phyloP scores from a whole-genome alignment of 2,329 filamentous ascomycete species.

The Colletotrichum sp. region DNA sequence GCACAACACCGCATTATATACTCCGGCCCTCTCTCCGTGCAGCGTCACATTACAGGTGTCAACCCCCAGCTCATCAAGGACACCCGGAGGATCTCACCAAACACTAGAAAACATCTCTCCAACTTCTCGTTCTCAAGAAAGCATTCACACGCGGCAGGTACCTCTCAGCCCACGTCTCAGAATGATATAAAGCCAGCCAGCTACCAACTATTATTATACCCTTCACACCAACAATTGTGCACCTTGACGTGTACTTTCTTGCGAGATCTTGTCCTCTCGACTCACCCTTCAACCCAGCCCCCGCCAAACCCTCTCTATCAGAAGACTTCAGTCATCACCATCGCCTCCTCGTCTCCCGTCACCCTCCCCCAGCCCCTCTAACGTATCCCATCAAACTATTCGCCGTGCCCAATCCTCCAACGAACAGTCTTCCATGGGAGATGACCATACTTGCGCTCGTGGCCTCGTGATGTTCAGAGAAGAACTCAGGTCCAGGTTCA shows the following conservation, averaged over 20 bases:
- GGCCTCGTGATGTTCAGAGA: too few relatives aligned
- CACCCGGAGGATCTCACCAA: neutral
- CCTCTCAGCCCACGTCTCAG: rapidly evolving
- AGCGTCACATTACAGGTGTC: neutral
- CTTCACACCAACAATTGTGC: neutral
- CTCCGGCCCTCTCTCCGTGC: neutral
- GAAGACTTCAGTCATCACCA: rapidly evolving
- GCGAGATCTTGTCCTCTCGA: neutral
- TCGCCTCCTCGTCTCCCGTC: rapidly evolving
- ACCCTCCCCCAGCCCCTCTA: rapidly evolving
- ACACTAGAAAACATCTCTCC: rapidly evolving
- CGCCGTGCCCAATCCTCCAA: too few relatives aligned
- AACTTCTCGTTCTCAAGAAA: neutral
- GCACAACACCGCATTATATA: rapidly evolving
- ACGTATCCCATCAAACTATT: neutral
- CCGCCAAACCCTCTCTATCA: rapidly evolving
- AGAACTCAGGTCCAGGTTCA: too few relatives aligned
- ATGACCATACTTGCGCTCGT: too few relatives aligned
- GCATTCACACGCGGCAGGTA: rapidly evolving
- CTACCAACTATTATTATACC: rapidly evolving
- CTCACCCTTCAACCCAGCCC: rapidly evolving
- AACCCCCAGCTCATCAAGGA: neutral
- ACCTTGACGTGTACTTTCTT: neutral
- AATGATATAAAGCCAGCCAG: neutral
- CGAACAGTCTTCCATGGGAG: too few relatives aligned